Conservation (phyloP, 306 rosid genomes). For the Hylodesmum podocarpum region DNA sequence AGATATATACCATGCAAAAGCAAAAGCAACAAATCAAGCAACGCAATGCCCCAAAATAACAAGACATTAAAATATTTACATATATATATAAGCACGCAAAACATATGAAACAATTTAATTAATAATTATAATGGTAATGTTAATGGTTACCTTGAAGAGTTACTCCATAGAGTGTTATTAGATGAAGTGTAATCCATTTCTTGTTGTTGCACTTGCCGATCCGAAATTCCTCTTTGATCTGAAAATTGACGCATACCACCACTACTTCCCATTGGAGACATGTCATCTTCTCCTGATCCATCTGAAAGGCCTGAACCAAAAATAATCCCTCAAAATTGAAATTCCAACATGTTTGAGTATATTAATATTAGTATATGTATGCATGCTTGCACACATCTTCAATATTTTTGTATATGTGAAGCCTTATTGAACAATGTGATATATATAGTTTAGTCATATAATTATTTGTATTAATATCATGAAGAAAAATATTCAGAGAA, state of each 20-base stretch:
- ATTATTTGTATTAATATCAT: too few relatives aligned
- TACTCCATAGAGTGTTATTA: constrained; percentile 68
- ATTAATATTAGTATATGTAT: neutral
- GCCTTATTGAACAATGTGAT: neutral
- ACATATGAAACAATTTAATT: constrained; percentile 10
- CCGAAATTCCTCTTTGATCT: constrained; percentile 56
- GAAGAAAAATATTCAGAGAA: too few relatives aligned
- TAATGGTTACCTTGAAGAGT: constrained; percentile 96
- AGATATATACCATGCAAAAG: constrained; percentile 58
- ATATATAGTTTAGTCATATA: too few relatives aligned
- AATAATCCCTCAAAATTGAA: neutral
- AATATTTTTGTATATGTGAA: neutral
- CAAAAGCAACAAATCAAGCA: constrained; percentile 41
- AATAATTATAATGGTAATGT: neutral
- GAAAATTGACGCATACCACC: constrained; percentile 40
- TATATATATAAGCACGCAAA: constrained; percentile 10
- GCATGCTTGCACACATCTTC: neutral
- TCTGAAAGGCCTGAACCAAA: constrained; percentile 68
- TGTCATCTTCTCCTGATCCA: constrained; percentile 88
- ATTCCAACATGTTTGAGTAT: neutral
- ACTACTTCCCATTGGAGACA: constrained; percentile 48
- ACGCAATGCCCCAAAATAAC: constrained; percentile 13
- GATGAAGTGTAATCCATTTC: constrained; percentile 54
- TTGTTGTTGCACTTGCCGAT: constrained; percentile 51
- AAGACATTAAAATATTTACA: constrained; percentile 3